These are phyloP conservation scores for Lasiosphaeria hispida DNA, from an alignment of 495 filamentous ascomycete genomes.

Conservation along the genomic window DNA sequence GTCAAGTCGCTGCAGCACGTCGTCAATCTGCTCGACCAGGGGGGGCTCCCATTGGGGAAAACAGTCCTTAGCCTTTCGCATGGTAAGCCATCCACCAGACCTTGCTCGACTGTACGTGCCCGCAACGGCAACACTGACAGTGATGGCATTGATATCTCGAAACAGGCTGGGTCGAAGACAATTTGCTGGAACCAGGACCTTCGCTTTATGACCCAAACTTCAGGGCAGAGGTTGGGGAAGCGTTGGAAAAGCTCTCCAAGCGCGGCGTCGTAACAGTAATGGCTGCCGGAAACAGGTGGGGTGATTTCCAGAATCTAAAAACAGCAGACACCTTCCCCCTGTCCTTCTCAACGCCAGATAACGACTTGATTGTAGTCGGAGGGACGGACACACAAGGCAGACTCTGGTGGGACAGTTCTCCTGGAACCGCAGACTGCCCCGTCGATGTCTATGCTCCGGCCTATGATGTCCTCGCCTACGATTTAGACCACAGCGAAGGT, in stretches of 20 bases:
- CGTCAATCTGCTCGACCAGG: neutral
- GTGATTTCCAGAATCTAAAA: too few species aligned
- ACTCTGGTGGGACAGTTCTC: neutral
- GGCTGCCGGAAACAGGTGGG: too few species aligned
- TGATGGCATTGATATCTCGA: too few species aligned
- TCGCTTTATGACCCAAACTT: too few species aligned
- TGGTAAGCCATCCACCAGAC: neutral
- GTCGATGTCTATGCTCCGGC: neutral
- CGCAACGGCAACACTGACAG: too few species aligned
- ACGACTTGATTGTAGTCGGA: neutral
- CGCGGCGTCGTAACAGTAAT: too few species aligned
- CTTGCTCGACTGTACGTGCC: too few species aligned
- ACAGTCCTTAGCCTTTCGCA: neutral
- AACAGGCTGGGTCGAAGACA: too few species aligned
- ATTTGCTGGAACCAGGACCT: too few species aligned
- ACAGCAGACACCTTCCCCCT: too few species aligned
- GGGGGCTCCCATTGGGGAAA: neutral
- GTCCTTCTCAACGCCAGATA: neutral
- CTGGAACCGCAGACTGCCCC: neutral
- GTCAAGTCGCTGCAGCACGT: neutral
- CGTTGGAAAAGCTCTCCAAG: too few species aligned
- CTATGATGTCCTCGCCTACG: neutral
- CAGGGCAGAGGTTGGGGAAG: too few species aligned
- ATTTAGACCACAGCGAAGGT: neutral
- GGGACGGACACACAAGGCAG: neutral